Evolutionary conservation across 805 yeast genomes (phyloP).

Genomic region (Komagataella ulmi): DNA sequence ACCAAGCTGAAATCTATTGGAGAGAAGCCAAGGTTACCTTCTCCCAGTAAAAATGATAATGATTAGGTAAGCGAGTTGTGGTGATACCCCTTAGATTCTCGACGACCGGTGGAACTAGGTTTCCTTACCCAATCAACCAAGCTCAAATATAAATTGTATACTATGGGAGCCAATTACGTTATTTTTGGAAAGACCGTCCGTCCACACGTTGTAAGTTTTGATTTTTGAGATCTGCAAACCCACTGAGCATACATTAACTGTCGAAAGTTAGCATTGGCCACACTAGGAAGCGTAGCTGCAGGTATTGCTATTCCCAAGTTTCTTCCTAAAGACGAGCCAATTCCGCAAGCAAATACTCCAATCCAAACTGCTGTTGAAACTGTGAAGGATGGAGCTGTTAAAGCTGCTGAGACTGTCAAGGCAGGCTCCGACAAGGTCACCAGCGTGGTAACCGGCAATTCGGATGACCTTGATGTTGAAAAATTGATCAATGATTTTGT

Average conservation of each 20-base stretch:
- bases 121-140: neutral
- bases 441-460: neutral
- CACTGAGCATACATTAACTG: neutral
- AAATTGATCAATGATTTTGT: neutral
- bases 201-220: slow-evolving; percentile 51
- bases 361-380: neutral
- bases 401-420: neutral
- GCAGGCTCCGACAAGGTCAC: neutral
- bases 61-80: neutral
- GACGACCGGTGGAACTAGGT: neutral
- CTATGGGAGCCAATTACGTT: slow-evolving; percentile 74
- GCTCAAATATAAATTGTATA: neutral
- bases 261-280: slow-evolving; percentile 58
- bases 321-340: neutral
- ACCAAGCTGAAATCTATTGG: slow-evolving; percentile 51
- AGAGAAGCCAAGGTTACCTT: slow-evolving; percentile 18
- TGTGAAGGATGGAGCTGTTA: slow-evolving; percentile 1
- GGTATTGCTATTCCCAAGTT: slow-evolving; percentile 35
- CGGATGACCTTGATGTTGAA: slow-evolving; percentile 1
- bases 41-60: neutral
- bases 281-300: slow-evolving; percentile 55
- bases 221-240: neutral
- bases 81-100: neutral
- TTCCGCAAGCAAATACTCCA: neutral
- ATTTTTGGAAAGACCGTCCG: slow-evolving; percentile 76